Base-by-base conservation (phyloP, 345 rosid species). In the Ceriops decandra region DNA sequence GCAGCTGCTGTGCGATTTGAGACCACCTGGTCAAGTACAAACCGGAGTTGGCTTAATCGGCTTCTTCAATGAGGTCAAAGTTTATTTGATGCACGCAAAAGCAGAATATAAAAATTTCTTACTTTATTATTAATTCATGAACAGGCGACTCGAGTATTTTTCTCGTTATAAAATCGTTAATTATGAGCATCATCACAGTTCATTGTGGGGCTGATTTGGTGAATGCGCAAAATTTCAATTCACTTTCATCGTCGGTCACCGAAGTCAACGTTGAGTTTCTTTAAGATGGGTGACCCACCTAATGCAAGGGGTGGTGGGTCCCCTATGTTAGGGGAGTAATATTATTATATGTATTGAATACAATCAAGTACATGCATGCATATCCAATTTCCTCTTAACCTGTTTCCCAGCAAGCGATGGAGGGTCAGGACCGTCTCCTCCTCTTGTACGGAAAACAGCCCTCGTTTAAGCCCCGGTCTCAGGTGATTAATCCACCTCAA, bases 401-500 rank as follows among this genome's bases (percentile, higher is more conserved):
- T 93, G 89, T 93, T 93, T 72, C 98, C 98, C 72, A 89, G 76
- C 72, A 83, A 71, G 69, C 80, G 77, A 75, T 93, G 98, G 54
- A 87, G 86, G 69, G 75, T 72, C 72, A 91, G 71, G 70, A 93
- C 83, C 19, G 77, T 88, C 20, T 89, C 81, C 62, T 89, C 97
- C 77, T 93, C 98, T 72, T 87, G 77, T 16, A 67, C 56, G 27
- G 79, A 75, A 76, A 93, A 85, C 77, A 62, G 17, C 9, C 90
- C 96, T 58, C 96, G 76, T 78, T 86, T 93, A 42, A 93, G 71
- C 1, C 98, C 97, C 53, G 98, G 98, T 60, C 89, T 84, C 72
- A 93, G 77, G 82, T 93, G 91, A 82, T 93, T 93, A 56, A 91
- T 89, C 97, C 98, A 93, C 65, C 98, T 88, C 60, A 93, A 71